phyloP scores from a whole-genome alignment of 129 eudicot species.

The Lonicera japonica region DNA sequence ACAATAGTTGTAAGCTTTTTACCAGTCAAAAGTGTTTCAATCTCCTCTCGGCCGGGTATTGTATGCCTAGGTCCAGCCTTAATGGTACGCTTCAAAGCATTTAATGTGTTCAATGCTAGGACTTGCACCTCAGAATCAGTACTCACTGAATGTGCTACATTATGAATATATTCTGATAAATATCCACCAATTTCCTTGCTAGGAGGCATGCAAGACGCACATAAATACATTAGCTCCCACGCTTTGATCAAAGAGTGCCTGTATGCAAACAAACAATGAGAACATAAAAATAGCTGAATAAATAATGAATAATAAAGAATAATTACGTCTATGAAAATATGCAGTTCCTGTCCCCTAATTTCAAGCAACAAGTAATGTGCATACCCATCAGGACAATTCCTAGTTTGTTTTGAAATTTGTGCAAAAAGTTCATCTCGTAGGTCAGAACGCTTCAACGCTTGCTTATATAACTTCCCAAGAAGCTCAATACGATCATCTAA shows the following conservation, averaged over 20 bases:
- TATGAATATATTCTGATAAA: conserved; percentile 80
- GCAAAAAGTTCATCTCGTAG: conserved; percentile 96
- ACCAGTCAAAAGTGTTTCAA: conserved; percentile 85
- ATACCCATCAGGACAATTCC: conserved; percentile 88
- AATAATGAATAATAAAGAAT: not conserved
- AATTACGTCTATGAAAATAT: not conserved
- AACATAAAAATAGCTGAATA: not conserved
- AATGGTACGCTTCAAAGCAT: conserved; percentile 80
- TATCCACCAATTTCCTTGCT: conserved; percentile 91
- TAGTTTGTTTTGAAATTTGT: conserved; percentile 92
- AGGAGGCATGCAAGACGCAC: conserved; percentile 99
- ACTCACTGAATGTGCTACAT: conserved; percentile 60
- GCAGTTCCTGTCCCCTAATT: not conserved
- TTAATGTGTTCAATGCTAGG: conserved; percentile 73
- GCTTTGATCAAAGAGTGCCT: conserved; percentile 84
- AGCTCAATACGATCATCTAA: conserved; percentile 80
- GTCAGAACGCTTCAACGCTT: conserved; percentile 91
- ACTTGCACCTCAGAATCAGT: conserved; percentile 72
- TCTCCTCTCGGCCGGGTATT: conserved; percentile 94
- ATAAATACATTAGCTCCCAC: conserved; percentile 95
- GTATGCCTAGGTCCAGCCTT: conserved; percentile 97
- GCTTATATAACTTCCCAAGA: conserved; percentile 80
- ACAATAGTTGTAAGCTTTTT: conserved; percentile 94
- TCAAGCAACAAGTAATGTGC: not conserved
- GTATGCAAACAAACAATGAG: not conserved